Base-by-base conservation (phyloP, 352 stramenopile genomes). In the Blastocystis sp. region DNA sequence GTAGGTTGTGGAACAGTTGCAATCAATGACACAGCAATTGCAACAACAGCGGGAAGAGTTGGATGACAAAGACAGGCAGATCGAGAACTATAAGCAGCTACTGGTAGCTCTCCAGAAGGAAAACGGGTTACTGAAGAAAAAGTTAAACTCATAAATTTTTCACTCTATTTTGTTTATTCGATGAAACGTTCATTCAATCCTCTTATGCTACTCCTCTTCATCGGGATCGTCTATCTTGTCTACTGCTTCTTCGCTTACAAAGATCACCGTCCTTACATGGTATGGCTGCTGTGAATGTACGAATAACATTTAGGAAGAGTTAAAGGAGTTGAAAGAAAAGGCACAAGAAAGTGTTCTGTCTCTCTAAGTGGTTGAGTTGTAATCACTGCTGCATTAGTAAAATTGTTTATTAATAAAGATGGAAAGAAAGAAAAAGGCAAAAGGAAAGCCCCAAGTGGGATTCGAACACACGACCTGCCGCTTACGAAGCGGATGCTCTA, bases 401-500 rank as follows among this genome's bases (percentile, higher is more conserved):
- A 34, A 34, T 23, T 70, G 1, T 70, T 23, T 1, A 3, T 26
- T 23, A 0, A 76, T 1, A 55, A 37, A 53, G 18, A 55, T 1
- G 55, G n/a, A 62, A 79, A 63, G 50, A 56, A 61, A 8, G 11
- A 62, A 62, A 64, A 29, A 61, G 39, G 47, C 13, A 47, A 84
- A 47, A 84, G 41, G 29, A 54, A 68, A 84, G 73, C 73, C 73
- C 73, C 73, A 84, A 84, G 73, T 84, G 73, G 73, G 73, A 84
- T 84, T 84, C 73, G 73, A 84, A 84, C 73, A 84, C 73, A 84
- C 73, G 73, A 84, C 73, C 73, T 84, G 73, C 73, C 73, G 73
- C 73, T 84, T 84, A 84, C 73, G 73, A 84, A 84, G 73, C 73
- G 73, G 73, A 84, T 84, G 73, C 73, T 84, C 73, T 84, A 84